Conservation (phyloP, 2,329 filamentous ascomycete genomes). For the Sordariomycetes sp. region DNA sequence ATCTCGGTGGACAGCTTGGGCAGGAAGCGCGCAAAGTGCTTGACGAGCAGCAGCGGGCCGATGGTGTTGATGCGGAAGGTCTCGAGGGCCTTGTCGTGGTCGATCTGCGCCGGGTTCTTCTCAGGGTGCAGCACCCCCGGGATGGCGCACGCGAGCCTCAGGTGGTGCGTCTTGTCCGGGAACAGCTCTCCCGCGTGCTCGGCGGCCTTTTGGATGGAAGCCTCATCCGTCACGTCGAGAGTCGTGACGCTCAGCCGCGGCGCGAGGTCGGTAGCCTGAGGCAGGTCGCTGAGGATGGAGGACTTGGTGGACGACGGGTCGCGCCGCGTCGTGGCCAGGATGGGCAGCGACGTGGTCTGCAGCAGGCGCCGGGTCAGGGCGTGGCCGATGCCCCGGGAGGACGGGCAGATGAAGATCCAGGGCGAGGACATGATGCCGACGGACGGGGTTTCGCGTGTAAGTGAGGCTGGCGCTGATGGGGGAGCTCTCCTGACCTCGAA, state of each 20-base stretch:
- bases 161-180: conserved; percentile 39
- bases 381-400: conserved; percentile 38
- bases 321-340: conserved; percentile 33
- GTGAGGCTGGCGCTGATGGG: background rate
- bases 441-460: background rate
- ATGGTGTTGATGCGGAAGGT: conserved; percentile 68
- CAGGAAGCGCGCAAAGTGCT: conserved; percentile 63
- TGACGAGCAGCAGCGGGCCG: conserved; percentile 66
- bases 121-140: conserved; percentile 68
- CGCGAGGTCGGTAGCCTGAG: conserved; percentile 10
- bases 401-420: conserved; percentile 39
- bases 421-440: conserved; percentile 35
- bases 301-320: conserved; percentile 24
- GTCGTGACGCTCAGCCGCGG: conserved; percentile 28
- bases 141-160: conserved; percentile 60
- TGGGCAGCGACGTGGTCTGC: conserved; percentile 34
- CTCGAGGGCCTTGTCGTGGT: conserved; percentile 49
- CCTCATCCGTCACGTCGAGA: conserved; percentile 49
- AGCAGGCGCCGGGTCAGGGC: conserved; percentile 39
- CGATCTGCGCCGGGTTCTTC: conserved; percentile 57
- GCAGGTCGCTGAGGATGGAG: conserved; percentile 20
- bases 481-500: no score
- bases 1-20: conserved; percentile 45
- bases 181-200: conserved; percentile 41
- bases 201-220: conserved; percentile 49